These are phyloP conservation scores for Pichia occidentalis DNA, from an alignment of 805 yeast genomes.

Conservation along the genomic window DNA sequence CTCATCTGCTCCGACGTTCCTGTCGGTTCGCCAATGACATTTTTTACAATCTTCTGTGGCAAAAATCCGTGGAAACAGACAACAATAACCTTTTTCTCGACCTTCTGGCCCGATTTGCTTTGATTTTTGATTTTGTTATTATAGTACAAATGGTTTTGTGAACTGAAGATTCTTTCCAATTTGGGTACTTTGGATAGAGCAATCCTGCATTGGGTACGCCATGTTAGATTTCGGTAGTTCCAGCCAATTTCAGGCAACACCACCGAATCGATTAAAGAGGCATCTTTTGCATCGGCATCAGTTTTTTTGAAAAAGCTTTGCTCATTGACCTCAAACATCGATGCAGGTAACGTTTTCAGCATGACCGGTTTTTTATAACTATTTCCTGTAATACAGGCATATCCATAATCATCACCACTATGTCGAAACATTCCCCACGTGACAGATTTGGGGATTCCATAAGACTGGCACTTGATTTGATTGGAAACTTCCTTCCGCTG, in stretches of 20 bases:
- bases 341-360: slow-evolving; percentile 22
- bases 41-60: slow-evolving; percentile 77
- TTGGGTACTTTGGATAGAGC: slow-evolving; percentile 15
- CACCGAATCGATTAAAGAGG: slow-evolving; percentile 10
- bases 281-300: slow-evolving; percentile 3
- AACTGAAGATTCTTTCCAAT: slow-evolving; percentile 17
- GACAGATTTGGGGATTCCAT: slow-evolving; percentile 17
- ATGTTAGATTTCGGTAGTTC: slow-evolving; percentile 24
- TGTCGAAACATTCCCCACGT: slow-evolving; percentile 27
- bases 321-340: slow-evolving; percentile 28
- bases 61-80: slow-evolving; percentile 94
- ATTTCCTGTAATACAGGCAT: slow-evolving; percentile 28
- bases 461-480: slow-evolving; percentile 20
- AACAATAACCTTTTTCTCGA: slow-evolving; percentile 53
- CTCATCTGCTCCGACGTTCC: slow-evolving; percentile 84
- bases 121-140: slow-evolving; percentile 9
- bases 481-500: slow-evolving; percentile 21
- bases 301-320: slow-evolving; percentile 2
- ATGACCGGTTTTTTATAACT: slow-evolving; percentile 24
- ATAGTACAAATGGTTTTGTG: slow-evolving; percentile 29
- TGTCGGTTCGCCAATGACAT: slow-evolving; percentile 85
- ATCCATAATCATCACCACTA: slow-evolving; percentile 15
- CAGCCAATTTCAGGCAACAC: slow-evolving; percentile 25
- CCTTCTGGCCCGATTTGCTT: slow-evolving; percentile 1
- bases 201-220: slow-evolving; percentile 23